Conservation (phyloP, 139 green algal species). For the Desmodesmus armatus region DNA sequence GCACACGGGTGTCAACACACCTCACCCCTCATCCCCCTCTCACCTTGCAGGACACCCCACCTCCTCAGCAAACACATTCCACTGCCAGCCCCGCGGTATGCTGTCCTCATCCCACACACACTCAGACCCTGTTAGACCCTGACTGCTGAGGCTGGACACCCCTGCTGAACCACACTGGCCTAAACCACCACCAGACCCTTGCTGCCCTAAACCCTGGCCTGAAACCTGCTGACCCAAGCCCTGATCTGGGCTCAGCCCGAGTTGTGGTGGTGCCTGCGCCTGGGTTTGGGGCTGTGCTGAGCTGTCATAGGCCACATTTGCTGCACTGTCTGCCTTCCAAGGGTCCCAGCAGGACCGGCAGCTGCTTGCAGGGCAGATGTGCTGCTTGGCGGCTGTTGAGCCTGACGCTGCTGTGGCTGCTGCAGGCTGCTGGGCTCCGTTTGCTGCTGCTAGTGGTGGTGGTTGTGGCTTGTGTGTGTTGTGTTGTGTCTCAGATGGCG, state of each 20-base stretch:
- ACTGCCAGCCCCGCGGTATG: slow-evolving; percentile 41
- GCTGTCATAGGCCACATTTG: slow-evolving; percentile 19
- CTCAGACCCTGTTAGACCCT: background rate
- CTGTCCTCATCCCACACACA: slow-evolving; percentile 42
- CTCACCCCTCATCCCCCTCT: background rate
- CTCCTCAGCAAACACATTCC: slow-evolving; percentile 32
- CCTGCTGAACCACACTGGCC: background rate
- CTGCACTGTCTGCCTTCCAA: slow-evolving; percentile 24
- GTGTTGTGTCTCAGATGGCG: background rate
- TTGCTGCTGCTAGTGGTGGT: slow-evolving; percentile 7
- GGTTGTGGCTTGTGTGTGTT: background rate
- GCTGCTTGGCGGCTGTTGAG: background rate
- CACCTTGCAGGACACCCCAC: background rate
- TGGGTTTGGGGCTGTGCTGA: too few relatives aligned
- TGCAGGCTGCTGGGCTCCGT: background rate
- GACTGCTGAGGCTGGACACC: slow-evolving; percentile 8
- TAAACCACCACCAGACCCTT: background rate
- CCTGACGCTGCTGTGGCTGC: slow-evolving; percentile 4
- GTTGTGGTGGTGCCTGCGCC: too few relatives aligned
- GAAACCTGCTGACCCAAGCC: background rate
- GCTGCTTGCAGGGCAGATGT: background rate
- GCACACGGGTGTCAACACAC: too few relatives aligned
- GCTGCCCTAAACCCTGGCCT: slow-evolving; percentile 4
- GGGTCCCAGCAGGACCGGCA: background rate
- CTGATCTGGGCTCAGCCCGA: too few relatives aligned